A percentile compares a stretch with the other conserved stretches of the same genome.
Conservation (phyloP, 1,139 yeast genomes). For the Entelexis paramagnoliae region DNA sequence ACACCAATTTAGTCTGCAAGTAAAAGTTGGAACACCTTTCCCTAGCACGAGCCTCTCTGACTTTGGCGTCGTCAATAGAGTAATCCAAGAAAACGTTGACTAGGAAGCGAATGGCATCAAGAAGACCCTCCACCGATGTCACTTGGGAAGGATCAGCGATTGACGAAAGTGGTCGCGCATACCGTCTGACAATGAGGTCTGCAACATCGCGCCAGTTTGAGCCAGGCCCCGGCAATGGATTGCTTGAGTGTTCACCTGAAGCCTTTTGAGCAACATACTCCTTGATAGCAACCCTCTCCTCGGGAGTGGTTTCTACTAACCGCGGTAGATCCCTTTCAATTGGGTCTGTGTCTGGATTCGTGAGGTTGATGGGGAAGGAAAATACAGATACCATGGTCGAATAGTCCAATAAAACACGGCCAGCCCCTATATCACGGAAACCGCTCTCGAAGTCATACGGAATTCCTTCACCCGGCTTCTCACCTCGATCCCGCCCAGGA, state of each 20-base stretch:
- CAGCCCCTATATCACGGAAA: background rate
- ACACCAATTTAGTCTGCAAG: background rate
- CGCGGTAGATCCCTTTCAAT: background rate
- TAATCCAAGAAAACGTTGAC: background rate
- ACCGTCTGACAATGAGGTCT: background rate
- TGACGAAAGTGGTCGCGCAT: background rate
- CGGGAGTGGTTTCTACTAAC: background rate
- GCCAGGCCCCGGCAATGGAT: background rate
- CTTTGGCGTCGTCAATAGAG: background rate
- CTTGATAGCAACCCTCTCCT: background rate
- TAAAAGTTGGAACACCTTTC: background rate
- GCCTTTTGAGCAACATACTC: background rate
- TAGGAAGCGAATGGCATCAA: background rate
- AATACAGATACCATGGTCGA: background rate
- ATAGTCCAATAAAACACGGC: background rate
- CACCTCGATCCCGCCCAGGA: background rate
- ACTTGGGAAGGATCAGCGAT: background rate
- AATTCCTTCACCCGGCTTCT: background rate
- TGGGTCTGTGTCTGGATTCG: background rate
- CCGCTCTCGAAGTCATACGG: background rate
- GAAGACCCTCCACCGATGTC: background rate
- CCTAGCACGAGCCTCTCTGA: background rate
- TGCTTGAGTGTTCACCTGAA: background rate
- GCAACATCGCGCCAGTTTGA: constrained; percentile 1
- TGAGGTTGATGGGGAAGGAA: background rate